Conservation (phyloP, 2,329 filamentous ascomycete genomes). For the Claviceps pazoutovae region DNA sequence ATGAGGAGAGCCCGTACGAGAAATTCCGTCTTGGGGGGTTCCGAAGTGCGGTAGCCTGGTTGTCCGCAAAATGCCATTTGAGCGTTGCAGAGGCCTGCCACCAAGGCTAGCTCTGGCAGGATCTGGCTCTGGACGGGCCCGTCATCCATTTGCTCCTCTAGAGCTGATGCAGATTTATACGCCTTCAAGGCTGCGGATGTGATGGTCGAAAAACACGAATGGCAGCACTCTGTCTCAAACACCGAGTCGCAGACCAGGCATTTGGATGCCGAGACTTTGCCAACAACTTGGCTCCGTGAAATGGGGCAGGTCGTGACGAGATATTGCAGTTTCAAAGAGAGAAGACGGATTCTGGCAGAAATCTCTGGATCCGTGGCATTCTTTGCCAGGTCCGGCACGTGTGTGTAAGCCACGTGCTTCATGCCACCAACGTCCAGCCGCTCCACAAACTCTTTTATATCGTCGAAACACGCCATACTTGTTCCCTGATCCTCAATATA, state of each 20-base stretch:
- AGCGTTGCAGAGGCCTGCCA: constrained; percentile 21
- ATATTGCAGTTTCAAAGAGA: constrained; percentile 31
- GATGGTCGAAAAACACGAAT: constrained; percentile 13
- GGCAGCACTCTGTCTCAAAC: constrained; percentile 10
- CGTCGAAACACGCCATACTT: constrained; percentile 30
- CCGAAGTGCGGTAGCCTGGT: constrained; percentile 3
- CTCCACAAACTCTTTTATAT: constrained; percentile 31
- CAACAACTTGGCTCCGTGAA: constrained; percentile 11
- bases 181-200: constrained; percentile 10
- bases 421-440: constrained; percentile 27
- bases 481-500: constrained; percentile 23
- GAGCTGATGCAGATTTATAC: constrained; percentile 6
- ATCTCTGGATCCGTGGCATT: constrained; percentile 12
- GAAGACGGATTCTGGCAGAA: constrained; percentile 16
- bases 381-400: constrained; percentile 19
- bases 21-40: constrained; percentile 12
- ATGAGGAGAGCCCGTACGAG: constrained; percentile 36
- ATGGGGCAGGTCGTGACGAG: constrained; percentile 26
- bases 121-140: constrained; percentile 8
- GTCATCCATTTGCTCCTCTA: constrained; percentile 2
- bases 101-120: constrained; percentile 20
- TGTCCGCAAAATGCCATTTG: constrained; percentile 14
- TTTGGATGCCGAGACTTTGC: constrained; percentile 9
- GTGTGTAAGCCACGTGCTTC: constrained; percentile 23
- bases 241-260: constrained; percentile 14